Percentiles rank a stretch among this genome's conserved stretches.
phyloP scores from a whole-genome alignment of 768 basidiomycete genomes.

The Amanita inopinata region DNA sequence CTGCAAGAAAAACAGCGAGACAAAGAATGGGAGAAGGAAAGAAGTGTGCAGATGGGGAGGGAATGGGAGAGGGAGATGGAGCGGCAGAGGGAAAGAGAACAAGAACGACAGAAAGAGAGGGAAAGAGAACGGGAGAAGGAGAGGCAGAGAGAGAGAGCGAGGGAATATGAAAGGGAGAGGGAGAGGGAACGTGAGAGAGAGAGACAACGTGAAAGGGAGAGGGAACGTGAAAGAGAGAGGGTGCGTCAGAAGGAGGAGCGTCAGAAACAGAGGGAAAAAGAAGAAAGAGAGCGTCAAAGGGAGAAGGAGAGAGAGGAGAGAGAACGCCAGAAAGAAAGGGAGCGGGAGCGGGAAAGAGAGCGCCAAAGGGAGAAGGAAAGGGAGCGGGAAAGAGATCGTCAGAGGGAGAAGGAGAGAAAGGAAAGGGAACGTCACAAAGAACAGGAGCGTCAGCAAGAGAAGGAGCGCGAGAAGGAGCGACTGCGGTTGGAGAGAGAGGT shows the following conservation, averaged over 20 bases:
- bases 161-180: conserved; percentile 12
- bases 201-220: not conserved
- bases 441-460: conserved; percentile 4
- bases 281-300: conserved; percentile 5
- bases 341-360: conserved; percentile 11
- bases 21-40: conserved; percentile 14
- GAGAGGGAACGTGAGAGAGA: conserved; percentile 6
- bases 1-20: conserved; percentile 15
- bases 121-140: conserved; percentile 8
- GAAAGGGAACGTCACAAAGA: conserved; percentile 7
- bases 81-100: conserved; percentile 10
- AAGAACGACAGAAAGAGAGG: conserved; percentile 9
- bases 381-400: conserved; percentile 2
- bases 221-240: conserved; percentile 10
- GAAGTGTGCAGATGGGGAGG: conserved; percentile 14
- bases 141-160: conserved; percentile 7
- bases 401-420: conserved; percentile 3
- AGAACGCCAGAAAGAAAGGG: conserved; percentile 4
- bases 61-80: conserved; percentile 12
- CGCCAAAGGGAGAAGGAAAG: conserved; percentile 1
- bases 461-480: no score
- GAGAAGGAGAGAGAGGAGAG: conserved; percentile 1
- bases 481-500: conserved; percentile 6
- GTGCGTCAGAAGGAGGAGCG: conserved; percentile 11
- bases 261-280: conserved; percentile 9